Evolutionary conservation across 345 rosid genomes (phyloP).

Genomic region (Salix suchowensis): DNA sequence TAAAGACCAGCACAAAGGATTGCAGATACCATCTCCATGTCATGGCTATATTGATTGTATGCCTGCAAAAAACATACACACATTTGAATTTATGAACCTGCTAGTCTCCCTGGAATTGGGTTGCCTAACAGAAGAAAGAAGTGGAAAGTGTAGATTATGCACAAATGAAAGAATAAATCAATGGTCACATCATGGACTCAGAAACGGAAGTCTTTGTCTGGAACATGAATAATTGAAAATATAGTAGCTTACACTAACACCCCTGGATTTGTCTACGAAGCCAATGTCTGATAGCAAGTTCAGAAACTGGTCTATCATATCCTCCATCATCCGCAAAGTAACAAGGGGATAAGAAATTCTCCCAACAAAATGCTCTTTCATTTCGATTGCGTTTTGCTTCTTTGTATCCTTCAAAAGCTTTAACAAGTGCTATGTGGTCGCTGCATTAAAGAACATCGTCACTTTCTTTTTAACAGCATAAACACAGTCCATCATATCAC

Average conservation of each 20-base stretch:
- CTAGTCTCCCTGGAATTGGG: neutral
- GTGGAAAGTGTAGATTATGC: too few relatives aligned
- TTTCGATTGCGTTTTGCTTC: slow-evolving; percentile 65
- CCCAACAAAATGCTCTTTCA: slow-evolving; percentile 81
- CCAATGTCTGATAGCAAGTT: slow-evolving; percentile 82
- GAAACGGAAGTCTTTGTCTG: neutral
- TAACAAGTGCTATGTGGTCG: slow-evolving; percentile 92
- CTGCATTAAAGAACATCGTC: slow-evolving; percentile 40
- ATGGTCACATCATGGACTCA: neutral
- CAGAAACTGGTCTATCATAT: slow-evolving; percentile 88
- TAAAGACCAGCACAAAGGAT: slow-evolving; percentile 91
- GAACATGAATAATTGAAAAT: neutral
- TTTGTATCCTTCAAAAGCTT: slow-evolving; percentile 81
- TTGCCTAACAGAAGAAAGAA: too few relatives aligned
- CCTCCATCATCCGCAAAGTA: slow-evolving; percentile 91
- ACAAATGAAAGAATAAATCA: neutral
- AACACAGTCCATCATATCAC: neutral
- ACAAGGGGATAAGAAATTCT: slow-evolving; percentile 66
- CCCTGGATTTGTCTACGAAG: slow-evolving; percentile 81
- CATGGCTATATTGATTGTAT: slow-evolving; percentile 72
- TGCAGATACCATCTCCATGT: slow-evolving; percentile 86
- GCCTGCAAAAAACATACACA: slow-evolving; percentile 41
- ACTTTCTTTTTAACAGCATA: slow-evolving; percentile 3
- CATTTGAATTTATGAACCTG: neutral
- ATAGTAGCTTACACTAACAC: slow-evolving; percentile 57